These are phyloP conservation scores for Cryptococcus jaspeensis DNA, from an alignment of 1,284 basidiomycete genomes.

Conservation along the genomic window DNA sequence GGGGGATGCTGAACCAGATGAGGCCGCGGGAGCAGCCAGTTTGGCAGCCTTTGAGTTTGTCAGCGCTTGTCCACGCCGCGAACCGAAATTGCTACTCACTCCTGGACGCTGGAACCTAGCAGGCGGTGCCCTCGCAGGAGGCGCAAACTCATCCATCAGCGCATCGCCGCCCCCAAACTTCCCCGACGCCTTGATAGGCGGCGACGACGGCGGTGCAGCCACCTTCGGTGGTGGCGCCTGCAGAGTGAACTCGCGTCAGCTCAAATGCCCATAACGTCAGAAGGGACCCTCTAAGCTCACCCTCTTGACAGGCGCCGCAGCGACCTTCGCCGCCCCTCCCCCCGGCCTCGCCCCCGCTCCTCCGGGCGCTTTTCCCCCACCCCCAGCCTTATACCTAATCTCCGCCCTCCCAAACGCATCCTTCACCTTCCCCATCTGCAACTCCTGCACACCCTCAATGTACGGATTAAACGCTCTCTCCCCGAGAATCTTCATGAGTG, in stretches of 20 bases:
- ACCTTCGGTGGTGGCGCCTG: slow-evolving; percentile 11
- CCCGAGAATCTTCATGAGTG: slow-evolving; percentile 95
- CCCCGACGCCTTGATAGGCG: slow-evolving; percentile 32
- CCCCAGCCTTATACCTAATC: slow-evolving; percentile 76
- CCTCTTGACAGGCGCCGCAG: slow-evolving; percentile 54
- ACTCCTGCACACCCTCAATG: slow-evolving; percentile 82
- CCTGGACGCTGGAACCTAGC: slow-evolving; percentile 33
- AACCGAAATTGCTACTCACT: background rate
- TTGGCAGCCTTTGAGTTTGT: slow-evolving; percentile 12
- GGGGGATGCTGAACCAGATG: slow-evolving; percentile 4
- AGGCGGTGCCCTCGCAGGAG: slow-evolving; percentile 31
- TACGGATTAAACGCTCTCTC: slow-evolving; percentile 86
- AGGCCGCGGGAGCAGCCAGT: slow-evolving; percentile 1
- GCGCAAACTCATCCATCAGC: slow-evolving; percentile 27
- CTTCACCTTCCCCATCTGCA: slow-evolving; percentile 89
- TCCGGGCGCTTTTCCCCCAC: slow-evolving; percentile 57
- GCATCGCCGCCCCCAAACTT: slow-evolving; percentile 21
- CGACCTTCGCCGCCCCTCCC: slow-evolving; percentile 53
- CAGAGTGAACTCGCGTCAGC: background rate
- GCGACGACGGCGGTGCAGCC: slow-evolving; percentile 20
- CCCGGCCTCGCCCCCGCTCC: slow-evolving; percentile 49
- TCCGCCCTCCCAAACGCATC: slow-evolving; percentile 87
- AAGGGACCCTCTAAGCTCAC: slow-evolving; percentile 8
- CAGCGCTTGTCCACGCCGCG: slow-evolving; percentile 1
- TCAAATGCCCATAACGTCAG: no score